Evolutionary conservation across 169 alveolate genomes (phyloP), one percentile per base, ranked within the genome.

Genomic region (Plasmodium malariae): DNA sequence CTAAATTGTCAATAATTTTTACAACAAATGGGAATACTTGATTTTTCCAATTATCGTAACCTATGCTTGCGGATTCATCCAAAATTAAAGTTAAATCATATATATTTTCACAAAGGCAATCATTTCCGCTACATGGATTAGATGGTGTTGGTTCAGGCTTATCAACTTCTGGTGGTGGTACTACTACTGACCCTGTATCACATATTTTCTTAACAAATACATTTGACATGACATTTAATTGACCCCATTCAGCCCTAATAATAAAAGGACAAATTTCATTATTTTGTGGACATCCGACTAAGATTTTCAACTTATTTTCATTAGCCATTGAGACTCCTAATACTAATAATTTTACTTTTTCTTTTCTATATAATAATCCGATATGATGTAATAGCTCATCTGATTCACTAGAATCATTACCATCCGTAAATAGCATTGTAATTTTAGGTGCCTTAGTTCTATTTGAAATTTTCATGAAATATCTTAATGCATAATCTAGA

Each of bases 51-150:
- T 78, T 78, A 48, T 26, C 11, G 14, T 3, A 1, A 17, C 89
- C 89, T 45, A 78, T 78, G 40, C 89, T 78, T 19, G 45, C 89
- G 24, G 89, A 78, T 78, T 78, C 89, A 59, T 78, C 89, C 24
- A 78, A 54, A 48, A 78, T 78, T 63, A 78, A 45, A 9, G 89
- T 78, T 54, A 78, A 78, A 65, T 78, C 89, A 43, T 78, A 78
- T 24, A 48, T 28, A 69, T 54, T 65, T 30, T 78, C 78, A 12
- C 89, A 78, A 45, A 78, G 55, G 32, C 89, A 78, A 36, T 78
- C 89, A 49, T 62, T 55, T 78, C 89, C 89, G 9, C n/a, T 17
- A 37, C 89, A 78, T 45, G 59, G 71, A 21, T 28, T 28, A 49
- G 43, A 3, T 14, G 54, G 54, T 74, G 65, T 34, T 32, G 73